A percentile compares a stretch with the other conserved stretches of the same genome.
phyloP scores from a whole-genome alignment of 2,329 filamentous ascomycete species.

The Calonectria henricotiae region DNA sequence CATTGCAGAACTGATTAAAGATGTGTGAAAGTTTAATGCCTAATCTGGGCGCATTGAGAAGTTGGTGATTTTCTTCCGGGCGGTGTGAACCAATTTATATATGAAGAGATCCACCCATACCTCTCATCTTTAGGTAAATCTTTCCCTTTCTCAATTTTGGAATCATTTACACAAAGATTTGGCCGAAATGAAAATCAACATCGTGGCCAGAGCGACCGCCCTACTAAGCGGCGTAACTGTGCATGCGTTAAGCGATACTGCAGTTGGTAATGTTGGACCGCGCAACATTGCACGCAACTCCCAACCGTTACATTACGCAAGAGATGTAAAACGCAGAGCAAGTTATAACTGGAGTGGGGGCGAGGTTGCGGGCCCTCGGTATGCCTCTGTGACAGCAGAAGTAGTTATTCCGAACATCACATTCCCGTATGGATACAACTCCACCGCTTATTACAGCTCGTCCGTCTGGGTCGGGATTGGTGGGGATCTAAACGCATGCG shows the following conservation, averaged over 20 bases:
- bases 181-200: background rate
- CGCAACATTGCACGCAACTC: background rate
- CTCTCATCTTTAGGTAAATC: background rate
- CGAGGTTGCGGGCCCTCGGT: conserved; percentile 23
- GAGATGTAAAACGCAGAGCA: background rate
- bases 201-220: background rate
- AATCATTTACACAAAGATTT: background rate
- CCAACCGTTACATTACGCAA: background rate
- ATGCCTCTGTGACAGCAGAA: conserved; percentile 29
- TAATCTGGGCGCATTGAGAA: background rate
- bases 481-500: conserved; percentile 29
- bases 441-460: conserved; percentile 30
- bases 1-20: background rate
- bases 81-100: background rate
- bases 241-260: background rate
- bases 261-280: too few relatives aligned
- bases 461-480: conserved; percentile 35
- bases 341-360: conserved; percentile 32
- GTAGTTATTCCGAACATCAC: conserved; percentile 38
- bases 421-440: conserved; percentile 36
- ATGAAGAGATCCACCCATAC: background rate
- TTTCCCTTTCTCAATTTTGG: too few relatives aligned
- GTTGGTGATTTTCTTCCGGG: background rate
- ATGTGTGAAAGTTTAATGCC: background rate
- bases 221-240: background rate